These are phyloP conservation scores for Omphalotus olearius DNA, from an alignment of 1,284 basidiomycete genomes.

Conservation along the genomic window DNA sequence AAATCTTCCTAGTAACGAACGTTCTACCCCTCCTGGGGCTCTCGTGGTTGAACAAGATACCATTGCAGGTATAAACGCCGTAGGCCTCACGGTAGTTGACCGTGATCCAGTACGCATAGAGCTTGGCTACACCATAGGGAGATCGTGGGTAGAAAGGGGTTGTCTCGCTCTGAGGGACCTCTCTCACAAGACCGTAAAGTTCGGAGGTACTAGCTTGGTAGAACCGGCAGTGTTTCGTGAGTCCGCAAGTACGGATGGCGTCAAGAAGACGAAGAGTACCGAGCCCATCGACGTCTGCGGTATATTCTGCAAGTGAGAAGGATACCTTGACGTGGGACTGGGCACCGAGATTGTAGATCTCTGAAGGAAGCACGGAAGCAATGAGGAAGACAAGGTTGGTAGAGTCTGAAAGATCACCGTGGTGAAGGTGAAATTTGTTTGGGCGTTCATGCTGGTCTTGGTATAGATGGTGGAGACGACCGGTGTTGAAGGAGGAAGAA, in stretches of 20 bases:
- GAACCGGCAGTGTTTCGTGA: constrained; percentile 83
- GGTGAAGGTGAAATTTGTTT: constrained; percentile 83
- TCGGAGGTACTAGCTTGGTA: constrained; percentile 95
- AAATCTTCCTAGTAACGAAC: constrained; percentile 92
- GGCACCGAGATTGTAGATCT: constrained; percentile 95
- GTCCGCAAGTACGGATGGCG: constrained; percentile 87
- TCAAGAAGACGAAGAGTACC: constrained; percentile 90
- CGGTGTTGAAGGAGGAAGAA: constrained; percentile 93
- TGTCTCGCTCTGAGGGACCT: constrained; percentile 86
- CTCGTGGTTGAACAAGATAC: constrained; percentile 93
- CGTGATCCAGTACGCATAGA: constrained; percentile 86
- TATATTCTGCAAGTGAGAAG: constrained; percentile 97
- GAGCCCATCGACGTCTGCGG: constrained; percentile 87
- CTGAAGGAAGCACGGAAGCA: constrained; percentile 85
- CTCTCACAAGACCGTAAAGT: constrained; percentile 89
- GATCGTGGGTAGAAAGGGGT: constrained; percentile 91
- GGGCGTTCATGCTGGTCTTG: constrained; percentile 84
- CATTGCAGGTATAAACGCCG: constrained; percentile 88
- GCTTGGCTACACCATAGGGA: constrained; percentile 89
- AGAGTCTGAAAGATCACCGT: constrained; percentile 88
- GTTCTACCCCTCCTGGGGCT: constrained; percentile 87
- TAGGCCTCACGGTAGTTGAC: constrained; percentile 93
- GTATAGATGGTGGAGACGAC: constrained; percentile 86
- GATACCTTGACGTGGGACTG: constrained; percentile 96
- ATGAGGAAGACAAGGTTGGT: constrained; percentile 94